Conservation (phyloP, 148 eudicot species). For the Pharnaceum exiguum region DNA sequence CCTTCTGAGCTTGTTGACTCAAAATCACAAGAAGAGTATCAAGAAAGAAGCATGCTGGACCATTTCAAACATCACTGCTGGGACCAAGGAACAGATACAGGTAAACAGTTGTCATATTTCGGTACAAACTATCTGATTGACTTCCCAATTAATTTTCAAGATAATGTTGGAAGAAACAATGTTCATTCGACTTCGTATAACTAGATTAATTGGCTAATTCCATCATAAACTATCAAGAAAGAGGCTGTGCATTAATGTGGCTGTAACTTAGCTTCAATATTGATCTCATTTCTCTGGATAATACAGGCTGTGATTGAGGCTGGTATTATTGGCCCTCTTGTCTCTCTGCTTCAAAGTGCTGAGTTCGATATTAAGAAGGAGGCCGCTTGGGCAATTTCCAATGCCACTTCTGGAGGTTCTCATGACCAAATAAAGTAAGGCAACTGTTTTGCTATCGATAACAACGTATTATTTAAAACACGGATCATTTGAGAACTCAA, state of each 20-base stretch:
- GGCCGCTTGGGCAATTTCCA: constrained; percentile 93
- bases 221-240: no score
- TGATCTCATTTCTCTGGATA: background rate
- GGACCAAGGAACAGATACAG: constrained; percentile 88
- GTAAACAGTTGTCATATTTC: constrained; percentile 19
- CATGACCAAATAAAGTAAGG: constrained; percentile 79
- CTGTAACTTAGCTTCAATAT: background rate
- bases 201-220: no score
- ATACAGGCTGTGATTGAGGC: constrained; percentile 64
- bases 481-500: background rate
- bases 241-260: no score
- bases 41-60: constrained; percentile 97
- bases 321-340: constrained; percentile 61
- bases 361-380: constrained; percentile 92
- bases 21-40: constrained; percentile 67
- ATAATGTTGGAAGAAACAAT: background rate
- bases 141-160: background rate
- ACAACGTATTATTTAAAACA: no score
- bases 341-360: constrained; percentile 67
- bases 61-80: constrained; percentile 87
- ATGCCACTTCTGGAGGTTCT: constrained; percentile 88
- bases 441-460: background rate
- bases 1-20: constrained; percentile 56
- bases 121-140: background rate
- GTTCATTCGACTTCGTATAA: background rate